phyloP scores from a whole-genome alignment of 176 grass and related monocot genomes.

The Triticum turgidum region DNA sequence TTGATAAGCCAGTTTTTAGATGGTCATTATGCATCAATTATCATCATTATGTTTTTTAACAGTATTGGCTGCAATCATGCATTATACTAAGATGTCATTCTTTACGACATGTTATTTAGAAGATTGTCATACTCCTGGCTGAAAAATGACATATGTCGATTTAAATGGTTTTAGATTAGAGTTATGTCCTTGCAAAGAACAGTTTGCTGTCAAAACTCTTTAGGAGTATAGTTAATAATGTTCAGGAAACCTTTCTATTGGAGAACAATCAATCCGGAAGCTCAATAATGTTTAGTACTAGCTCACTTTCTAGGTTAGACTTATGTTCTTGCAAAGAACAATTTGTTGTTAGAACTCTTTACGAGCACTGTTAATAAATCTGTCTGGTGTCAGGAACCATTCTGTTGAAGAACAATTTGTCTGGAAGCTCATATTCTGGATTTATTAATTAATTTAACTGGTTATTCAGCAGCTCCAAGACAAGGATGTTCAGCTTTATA shows the following conservation, averaged over 20 bases:
- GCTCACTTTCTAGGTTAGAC: background rate
- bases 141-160: background rate
- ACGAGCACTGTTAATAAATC: background rate
- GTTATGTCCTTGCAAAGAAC: background rate
- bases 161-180: background rate
- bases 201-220: background rate
- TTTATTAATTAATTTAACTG: background rate
- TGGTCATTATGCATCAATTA: background rate
- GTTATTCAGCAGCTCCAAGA: background rate
- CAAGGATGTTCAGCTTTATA: background rate
- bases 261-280: background rate
- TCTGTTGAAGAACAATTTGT: background rate
- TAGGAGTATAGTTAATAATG: background rate
- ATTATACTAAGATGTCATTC: background rate
- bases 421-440: background rate
- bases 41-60: background rate
- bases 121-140: background rate
- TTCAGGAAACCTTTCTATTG: background rate
- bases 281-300: background rate
- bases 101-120: background rate
- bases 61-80: background rate
- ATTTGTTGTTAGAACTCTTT: background rate
- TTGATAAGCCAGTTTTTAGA: constrained; percentile 6
- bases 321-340: background rate
- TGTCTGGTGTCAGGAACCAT: background rate